These are phyloP conservation scores for Nannochloris sp. DNA, from an alignment of 139 green algal species.

Conservation along the genomic window DNA sequence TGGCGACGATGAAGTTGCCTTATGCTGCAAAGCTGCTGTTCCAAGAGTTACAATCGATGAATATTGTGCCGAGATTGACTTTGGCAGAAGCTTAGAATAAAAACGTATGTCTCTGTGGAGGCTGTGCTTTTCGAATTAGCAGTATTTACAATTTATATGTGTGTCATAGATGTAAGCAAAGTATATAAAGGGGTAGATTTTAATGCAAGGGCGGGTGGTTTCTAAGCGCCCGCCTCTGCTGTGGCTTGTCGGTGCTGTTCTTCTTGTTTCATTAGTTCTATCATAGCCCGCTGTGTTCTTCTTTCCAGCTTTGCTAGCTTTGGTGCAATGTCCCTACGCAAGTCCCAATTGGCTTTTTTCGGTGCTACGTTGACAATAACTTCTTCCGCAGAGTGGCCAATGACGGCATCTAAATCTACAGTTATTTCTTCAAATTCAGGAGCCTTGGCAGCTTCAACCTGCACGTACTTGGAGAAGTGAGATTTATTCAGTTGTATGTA, in stretches of 20 bases:
- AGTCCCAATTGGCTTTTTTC: constrained; percentile 88
- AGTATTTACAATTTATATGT: not conserved
- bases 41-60: constrained; percentile 92
- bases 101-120: not conserved
- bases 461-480: not conserved
- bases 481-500: constrained; percentile 4
- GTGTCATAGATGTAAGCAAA: not conserved
- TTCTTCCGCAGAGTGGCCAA: constrained; percentile 47
- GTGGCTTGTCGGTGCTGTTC: constrained; percentile 23
- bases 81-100: constrained; percentile 49
- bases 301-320: constrained; percentile 75
- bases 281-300: constrained; percentile 62
- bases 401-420: constrained; percentile 39
- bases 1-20: constrained; percentile 84
- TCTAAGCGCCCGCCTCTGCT: constrained; percentile 21
- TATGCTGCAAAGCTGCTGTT: constrained; percentile 98
- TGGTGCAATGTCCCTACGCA: constrained; percentile 70
- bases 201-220: not conserved
- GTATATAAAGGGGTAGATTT: not conserved
- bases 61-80: constrained; percentile 81
- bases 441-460: constrained; percentile 48
- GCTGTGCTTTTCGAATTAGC: not conserved
- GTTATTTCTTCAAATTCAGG: constrained; percentile 52
- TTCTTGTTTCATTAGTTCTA: constrained; percentile 66
- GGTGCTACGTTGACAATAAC: constrained; percentile 61